phyloP scores from a whole-genome alignment of 2,329 filamentous ascomycete species.

The Epichloe sylvatica region DNA sequence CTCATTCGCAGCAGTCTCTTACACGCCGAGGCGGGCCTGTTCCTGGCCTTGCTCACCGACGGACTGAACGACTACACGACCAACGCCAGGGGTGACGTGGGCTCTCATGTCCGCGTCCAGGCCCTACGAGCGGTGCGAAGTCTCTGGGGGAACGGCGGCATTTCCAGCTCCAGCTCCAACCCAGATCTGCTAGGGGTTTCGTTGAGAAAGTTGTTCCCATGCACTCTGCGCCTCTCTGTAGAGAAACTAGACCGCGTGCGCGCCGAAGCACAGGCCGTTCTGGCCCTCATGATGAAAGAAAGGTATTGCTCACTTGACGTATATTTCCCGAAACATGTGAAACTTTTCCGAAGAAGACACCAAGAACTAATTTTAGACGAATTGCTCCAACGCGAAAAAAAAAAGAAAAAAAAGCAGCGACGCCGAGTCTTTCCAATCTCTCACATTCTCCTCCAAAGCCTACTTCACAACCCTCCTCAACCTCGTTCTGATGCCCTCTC shows the following conservation, averaged over 20 bases:
- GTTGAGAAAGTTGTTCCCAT: conserved; percentile 30
- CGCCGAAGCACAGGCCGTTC: conserved; percentile 43
- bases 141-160: conserved; percentile 32
- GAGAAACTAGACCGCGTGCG: conserved; percentile 88
- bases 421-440: conserved; percentile 19
- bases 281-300: conserved; percentile 30
- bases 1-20: conserved; percentile 34
- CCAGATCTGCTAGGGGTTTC: conserved; percentile 16
- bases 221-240: conserved; percentile 54
- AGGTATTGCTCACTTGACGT: conserved; percentile 23
- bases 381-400: background rate
- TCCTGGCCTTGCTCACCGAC: conserved; percentile 34
- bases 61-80: conserved; percentile 83
- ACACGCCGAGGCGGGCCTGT: conserved; percentile 23
- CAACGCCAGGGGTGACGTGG: conserved; percentile 77
- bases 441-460: conserved; percentile 41
- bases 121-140: conserved; percentile 63
- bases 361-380: background rate
- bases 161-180: conserved; percentile 4
- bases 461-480: conserved; percentile 45
- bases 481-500: conserved; percentile 24
- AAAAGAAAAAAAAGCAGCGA: conserved; percentile 15
- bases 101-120: conserved; percentile 70
- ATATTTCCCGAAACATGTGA: background rate
- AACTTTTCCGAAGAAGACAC: background rate